Conservation (phyloP, 495 filamentous ascomycete genomes). For the Hyphodiscus hymeniophilus region DNA sequence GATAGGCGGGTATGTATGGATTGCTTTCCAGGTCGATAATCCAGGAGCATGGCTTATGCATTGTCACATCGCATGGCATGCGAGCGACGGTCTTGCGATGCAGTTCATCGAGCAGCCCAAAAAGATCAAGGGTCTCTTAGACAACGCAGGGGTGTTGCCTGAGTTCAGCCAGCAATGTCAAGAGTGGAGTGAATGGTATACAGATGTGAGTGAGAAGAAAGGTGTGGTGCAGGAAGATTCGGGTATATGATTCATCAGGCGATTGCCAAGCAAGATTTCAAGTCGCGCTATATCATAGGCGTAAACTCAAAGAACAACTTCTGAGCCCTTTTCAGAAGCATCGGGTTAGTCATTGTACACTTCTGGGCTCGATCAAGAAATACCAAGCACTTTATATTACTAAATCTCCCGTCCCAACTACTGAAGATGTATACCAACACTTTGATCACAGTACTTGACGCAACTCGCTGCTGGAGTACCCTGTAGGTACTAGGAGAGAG, state of each 20-base stretch:
- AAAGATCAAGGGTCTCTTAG: neutral
- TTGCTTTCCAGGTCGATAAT: constrained; percentile 47
- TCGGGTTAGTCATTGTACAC: too few relatives aligned
- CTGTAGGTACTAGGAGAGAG: too few relatives aligned
- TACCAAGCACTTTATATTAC: too few relatives aligned
- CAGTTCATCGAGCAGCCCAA: constrained; percentile 35
- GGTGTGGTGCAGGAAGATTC: constrained; percentile 1
- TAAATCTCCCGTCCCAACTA: too few relatives aligned
- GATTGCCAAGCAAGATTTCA: too few relatives aligned
- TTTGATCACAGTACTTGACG: too few relatives aligned
- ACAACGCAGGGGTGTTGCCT: neutral
- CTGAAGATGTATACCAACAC: too few relatives aligned
- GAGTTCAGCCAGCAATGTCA: neutral
- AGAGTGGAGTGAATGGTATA: neutral
- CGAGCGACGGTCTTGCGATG: constrained; percentile 35
- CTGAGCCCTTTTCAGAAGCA: too few relatives aligned
- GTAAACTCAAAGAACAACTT: too few relatives aligned
- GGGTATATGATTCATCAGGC: constrained; percentile 5
- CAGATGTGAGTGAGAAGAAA: neutral
- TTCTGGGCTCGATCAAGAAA: too few relatives aligned
- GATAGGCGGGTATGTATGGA: constrained; percentile 32
- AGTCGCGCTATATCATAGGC: too few relatives aligned
- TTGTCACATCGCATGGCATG: constrained; percentile 49
- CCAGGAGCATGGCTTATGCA: constrained; percentile 40
- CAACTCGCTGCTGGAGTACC: too few relatives aligned